Conservation (phyloP, 139 green algal genomes). For the Pedinophyceae sp. region DNA sequence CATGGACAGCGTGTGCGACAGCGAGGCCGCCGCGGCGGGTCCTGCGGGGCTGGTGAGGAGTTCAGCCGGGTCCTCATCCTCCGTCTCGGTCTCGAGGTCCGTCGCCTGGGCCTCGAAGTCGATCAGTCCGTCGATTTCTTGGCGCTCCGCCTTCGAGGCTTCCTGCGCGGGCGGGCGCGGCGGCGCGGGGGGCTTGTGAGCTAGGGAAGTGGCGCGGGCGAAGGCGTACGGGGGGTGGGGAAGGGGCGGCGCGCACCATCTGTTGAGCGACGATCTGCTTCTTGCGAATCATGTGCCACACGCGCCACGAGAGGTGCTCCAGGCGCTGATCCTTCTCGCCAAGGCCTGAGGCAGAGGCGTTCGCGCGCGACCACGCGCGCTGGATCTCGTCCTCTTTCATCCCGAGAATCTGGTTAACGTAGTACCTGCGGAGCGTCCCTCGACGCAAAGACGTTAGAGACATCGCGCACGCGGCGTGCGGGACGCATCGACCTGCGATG, state of each 20-base stretch:
- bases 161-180: not conserved
- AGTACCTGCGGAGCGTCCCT: conserved; percentile 53
- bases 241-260: too few relatives aligned
- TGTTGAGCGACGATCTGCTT: too few relatives aligned
- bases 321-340: conserved; percentile 51
- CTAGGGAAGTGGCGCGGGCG: too few relatives aligned
- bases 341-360: not conserved
- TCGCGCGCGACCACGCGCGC: conserved; percentile 28
- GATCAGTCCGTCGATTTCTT: too few relatives aligned
- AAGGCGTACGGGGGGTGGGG: too few relatives aligned
- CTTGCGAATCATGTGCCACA: conserved; percentile 68
- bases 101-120: not conserved
- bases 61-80: not conserved
- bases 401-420: conserved; percentile 57
- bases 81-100: not conserved
- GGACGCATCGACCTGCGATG: too few relatives aligned
- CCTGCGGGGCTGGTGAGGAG: too few relatives aligned
- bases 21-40: too few relatives aligned
- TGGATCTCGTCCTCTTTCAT: conserved; percentile 51
- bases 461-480: too few relatives aligned
- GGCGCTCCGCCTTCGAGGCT: not conserved
- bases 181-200: too few relatives aligned
- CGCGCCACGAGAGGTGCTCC: conserved; percentile 66
- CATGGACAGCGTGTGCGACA: too few relatives aligned
- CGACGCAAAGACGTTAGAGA: too few relatives aligned